These are phyloP conservation scores for Saposhnikovia divaricata DNA, from an alignment of 129 eudicot genomes.

Conservation along the genomic window DNA sequence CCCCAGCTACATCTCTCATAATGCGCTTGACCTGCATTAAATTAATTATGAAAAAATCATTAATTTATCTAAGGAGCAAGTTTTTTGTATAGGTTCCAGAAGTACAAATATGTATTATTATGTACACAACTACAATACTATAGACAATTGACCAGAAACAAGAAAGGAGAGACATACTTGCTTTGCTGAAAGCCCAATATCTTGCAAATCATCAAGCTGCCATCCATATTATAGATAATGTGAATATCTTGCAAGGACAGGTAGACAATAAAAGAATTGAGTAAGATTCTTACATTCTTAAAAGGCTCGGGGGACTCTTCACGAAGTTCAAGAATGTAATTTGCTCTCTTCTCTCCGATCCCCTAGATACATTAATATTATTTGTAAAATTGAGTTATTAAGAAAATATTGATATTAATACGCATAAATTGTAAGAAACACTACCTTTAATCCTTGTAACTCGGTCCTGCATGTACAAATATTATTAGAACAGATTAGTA, in stretches of 20 bases:
- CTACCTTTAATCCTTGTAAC: slow-evolving; percentile 56
- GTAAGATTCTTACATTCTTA: slow-evolving; percentile 49
- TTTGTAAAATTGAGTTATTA: background rate
- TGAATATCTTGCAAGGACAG: background rate
- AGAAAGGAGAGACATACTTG: slow-evolving; percentile 34
- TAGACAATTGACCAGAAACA: background rate
- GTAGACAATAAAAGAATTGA: background rate
- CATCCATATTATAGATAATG: background rate
- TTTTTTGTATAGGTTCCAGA: background rate
- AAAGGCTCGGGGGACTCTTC: slow-evolving; percentile 82
- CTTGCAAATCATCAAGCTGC: slow-evolving; percentile 77
- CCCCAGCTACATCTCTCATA: slow-evolving; percentile 56
- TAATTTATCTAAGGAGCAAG: background rate
- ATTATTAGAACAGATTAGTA: background rate
- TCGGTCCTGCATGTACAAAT: slow-evolving; percentile 53
- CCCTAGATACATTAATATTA: slow-evolving; percentile 35
- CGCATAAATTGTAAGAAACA: background rate
- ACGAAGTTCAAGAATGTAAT: slow-evolving; percentile 70
- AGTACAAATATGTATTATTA: background rate
- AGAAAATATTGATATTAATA: background rate
- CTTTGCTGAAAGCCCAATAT: slow-evolving; percentile 78
- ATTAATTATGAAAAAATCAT: background rate
- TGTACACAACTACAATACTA: background rate
- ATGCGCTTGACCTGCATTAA: slow-evolving; percentile 55
- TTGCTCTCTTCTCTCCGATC: slow-evolving; percentile 84